Base-by-base conservation (phyloP, 2,329 filamentous ascomycete genomes). In the Nannizziopsis arthrosporioides region DNA sequence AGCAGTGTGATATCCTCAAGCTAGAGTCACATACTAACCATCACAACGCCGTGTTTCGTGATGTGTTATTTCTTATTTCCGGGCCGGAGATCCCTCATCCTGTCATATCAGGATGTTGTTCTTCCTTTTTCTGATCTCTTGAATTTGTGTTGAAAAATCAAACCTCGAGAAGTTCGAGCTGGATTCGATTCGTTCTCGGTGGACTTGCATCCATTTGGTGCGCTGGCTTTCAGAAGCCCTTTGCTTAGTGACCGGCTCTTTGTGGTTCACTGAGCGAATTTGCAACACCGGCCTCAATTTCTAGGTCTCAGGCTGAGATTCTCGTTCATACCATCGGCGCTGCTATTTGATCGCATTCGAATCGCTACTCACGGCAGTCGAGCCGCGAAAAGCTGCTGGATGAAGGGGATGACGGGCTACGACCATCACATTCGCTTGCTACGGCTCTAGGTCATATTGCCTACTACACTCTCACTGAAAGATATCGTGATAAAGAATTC, bases 291-390 rank as follows among this genome's bases (percentile, higher is more conserved):
- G 30, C 22, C n/a, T 35, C 41, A 40, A 11, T 15, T 32, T 42
- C 12, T 10, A 12, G 42, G 38, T 47, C 45, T 42, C 38, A 47
- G 45, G 31, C 27, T 47, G 27, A 42, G 32, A 42, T 42, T 47
- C n/a, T 19, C 12, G 19, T 17, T 27, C 42, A 41, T 30, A 34
- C 34, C 14, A 17, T 36, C 19, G 35, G 17, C 27, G 19, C 22
- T 42, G 22, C 31, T 12, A 11, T 42, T 35, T 30, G 22, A 27
- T 27, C 7, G 22, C 22, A 27, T 27, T 27, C 22, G 22, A 27
- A 27, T 27, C 22, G 3, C 22, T 3, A 27, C 7, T 27, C 22
- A 27, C 22, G 22, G 22, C 22, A 7, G 22, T 27, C 22, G 22
- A 27, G 22, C 22, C 22, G 22, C 22, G n/a, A 27, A 27, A 4